phyloP scores from a whole-genome alignment of 352 stramenopile species.

The Paralagenidium karlingii region DNA sequence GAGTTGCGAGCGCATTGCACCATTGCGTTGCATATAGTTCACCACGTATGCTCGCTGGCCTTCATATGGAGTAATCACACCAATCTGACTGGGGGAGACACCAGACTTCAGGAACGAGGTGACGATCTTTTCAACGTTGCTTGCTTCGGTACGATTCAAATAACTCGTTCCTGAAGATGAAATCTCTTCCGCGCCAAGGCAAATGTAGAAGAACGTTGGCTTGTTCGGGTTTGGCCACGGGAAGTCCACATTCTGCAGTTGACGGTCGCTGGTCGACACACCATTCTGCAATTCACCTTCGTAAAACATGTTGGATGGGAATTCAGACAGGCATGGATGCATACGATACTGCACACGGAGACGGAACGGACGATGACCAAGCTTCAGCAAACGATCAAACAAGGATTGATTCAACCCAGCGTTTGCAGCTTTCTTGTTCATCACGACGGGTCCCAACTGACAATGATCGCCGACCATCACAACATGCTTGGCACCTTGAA shows the following conservation, averaged over 20 bases:
- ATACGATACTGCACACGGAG: constrained; percentile 99
- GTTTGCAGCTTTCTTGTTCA: constrained; percentile 97
- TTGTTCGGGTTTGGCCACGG: constrained; percentile 95
- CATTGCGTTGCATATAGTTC: constrained; percentile 95
- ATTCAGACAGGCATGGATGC: constrained; percentile 98
- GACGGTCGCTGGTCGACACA: constrained; percentile 91
- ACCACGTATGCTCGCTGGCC: constrained; percentile 98
- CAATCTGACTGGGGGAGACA: constrained; percentile 87
- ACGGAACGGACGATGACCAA: constrained; percentile 93
- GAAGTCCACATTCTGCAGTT: constrained; percentile 85
- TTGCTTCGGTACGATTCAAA: constrained; percentile 97
- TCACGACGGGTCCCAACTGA: constrained; percentile 96
- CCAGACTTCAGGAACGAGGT: constrained; percentile 93
- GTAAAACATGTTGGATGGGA: constrained; percentile 99
- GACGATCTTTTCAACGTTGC: constrained; percentile 97
- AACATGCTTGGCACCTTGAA: constrained; percentile 97
- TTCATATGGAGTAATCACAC: constrained; percentile 97
- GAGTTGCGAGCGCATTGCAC: constrained; percentile 86
- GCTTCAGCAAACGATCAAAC: constrained; percentile 95
- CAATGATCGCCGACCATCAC: constrained; percentile 99
- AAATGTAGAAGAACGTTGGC: constrained; percentile 98
- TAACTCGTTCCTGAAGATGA: constrained; percentile 96
- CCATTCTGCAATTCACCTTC: constrained; percentile 98
- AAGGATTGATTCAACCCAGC: constrained; percentile 96
- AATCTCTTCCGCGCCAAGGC: constrained; percentile 95